Evolutionary conservation across 2,329 filamentous ascomycete species (phyloP).

Genomic region (Aspergillus fijiensis): DNA sequence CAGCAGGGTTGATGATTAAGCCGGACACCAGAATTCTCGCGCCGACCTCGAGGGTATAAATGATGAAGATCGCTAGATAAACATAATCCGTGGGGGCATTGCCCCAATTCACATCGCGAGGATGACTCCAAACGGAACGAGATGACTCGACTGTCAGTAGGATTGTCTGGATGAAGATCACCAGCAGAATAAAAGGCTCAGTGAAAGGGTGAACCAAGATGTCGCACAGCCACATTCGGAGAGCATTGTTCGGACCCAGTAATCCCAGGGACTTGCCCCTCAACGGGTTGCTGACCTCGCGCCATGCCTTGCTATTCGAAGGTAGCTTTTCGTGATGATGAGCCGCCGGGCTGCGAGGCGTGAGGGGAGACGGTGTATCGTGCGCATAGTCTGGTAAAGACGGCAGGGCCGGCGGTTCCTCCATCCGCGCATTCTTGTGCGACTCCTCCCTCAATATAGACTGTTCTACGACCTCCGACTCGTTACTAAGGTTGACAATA

Average conservation of each 20-base stretch:
- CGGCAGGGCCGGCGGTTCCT: constrained; percentile 54
- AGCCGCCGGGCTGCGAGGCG: constrained; percentile 38
- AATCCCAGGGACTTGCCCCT: constrained; percentile 83
- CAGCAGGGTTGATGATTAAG: constrained; percentile 82
- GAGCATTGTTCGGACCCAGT: constrained; percentile 72
- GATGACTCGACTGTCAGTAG: constrained; percentile 83
- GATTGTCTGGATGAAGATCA: constrained; percentile 86
- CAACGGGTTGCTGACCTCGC: constrained; percentile 67
- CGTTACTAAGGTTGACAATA: constrained; percentile 95
- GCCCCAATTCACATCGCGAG: constrained; percentile 65
- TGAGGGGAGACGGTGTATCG: constrained; percentile 39
- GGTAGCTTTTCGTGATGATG: constrained; percentile 27
- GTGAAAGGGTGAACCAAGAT: constrained; percentile 81
- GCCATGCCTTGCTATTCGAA: constrained; percentile 46
- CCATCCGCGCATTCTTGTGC: constrained; percentile 53
- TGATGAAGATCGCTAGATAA: constrained; percentile 76
- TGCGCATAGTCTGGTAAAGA: constrained; percentile 47
- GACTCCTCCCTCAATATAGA: constrained; percentile 59
- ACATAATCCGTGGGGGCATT: constrained; percentile 68
- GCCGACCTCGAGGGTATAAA: constrained; percentile 85
- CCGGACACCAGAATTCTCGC: constrained; percentile 90
- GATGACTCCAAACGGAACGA: constrained; percentile 64
- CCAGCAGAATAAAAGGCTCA: constrained; percentile 79
- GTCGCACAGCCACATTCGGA: constrained; percentile 76
- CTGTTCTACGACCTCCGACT: constrained; percentile 78